Base-by-base conservation (phyloP, 1,284 basidiomycete genomes). In the Tilletia walkeri region DNA sequence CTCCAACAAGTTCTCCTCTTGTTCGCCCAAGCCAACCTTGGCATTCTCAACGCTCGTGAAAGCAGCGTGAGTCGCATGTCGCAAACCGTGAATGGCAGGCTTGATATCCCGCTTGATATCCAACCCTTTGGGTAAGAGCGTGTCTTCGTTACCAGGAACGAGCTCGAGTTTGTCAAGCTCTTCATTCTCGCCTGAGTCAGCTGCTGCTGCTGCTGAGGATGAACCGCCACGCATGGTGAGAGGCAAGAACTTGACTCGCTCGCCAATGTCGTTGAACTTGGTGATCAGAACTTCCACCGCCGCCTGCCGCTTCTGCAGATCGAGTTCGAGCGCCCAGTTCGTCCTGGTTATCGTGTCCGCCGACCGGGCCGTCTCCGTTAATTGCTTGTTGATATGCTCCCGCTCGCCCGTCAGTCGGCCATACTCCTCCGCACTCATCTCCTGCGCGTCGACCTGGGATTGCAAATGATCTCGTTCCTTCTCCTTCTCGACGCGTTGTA, bases 391-490 rank as follows among this genome's bases (percentile, higher is more conserved):
- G 7, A 83, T 72, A 39, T 74, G 70, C 53, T 78, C 75, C 49
- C 78, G 76, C 65, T 79, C 76, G 24, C 74, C 72, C 24, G 72
- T 59, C 74, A 82, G 78, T 38, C 76, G 73, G 63, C 80, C 79
- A 69, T 76, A 81, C 69, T 82, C 80, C 45, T 82, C 80, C 5
- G 74, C 74, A 36, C 79, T 77, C 74, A 81, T 77, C 66, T 78
- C 75, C 67, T 82, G 81, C 14, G 75, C 75, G 39, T 80, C 75
- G 59, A 82, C 79, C 65, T 76, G 75, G 34, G 70, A 61, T 70
- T 79, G 78, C 50, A 78, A 70, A 24, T 76, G 73, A 14, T 70
- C 54, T 10, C 72, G 70, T 68, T 79, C 78, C 49, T 69, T 70
- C 69, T 74, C 70, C 72, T 76, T 77, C 66, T 73, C 75, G n/a